Evolutionary conservation across 441 rosid genomes (phyloP).

Genomic region (Gossypium trilobum): DNA sequence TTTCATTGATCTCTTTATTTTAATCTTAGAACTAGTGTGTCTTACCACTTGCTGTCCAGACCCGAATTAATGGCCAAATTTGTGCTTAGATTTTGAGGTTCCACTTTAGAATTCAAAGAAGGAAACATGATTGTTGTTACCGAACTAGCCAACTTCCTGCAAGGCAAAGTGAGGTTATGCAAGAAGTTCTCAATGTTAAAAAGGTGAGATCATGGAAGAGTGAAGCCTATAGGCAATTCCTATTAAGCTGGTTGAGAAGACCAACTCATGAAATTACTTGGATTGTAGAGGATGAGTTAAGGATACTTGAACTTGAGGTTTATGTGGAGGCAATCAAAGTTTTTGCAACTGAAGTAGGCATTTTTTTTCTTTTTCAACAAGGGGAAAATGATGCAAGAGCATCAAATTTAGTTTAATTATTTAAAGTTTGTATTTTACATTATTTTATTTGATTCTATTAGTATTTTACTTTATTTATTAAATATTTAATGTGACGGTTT

Average conservation of each 20-base stretch:
- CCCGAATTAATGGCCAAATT: background rate
- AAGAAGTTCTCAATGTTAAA: background rate
- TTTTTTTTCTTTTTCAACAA: background rate
- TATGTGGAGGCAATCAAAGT: background rate
- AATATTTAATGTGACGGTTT: background rate
- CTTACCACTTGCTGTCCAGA: background rate
- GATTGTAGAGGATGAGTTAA: background rate
- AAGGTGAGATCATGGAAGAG: background rate
- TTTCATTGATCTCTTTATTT: background rate
- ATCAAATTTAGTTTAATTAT: background rate
- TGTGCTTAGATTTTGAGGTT: background rate
- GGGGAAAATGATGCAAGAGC: background rate
- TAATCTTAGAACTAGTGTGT: background rate
- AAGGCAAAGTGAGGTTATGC: background rate
- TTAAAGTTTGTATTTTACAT: background rate
- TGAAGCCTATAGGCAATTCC: background rate
- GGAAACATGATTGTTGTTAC: background rate
- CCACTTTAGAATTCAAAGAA: background rate
- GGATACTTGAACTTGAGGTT: background rate
- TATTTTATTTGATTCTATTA: background rate
- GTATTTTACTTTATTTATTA: background rate
- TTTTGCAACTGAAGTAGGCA: background rate
- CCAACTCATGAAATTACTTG: background rate
- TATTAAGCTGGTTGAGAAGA: background rate
- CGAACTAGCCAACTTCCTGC: background rate